Evolutionary conservation across 192 early-diverging fungal species (phyloP).

Genomic region (Helicostylum pulchrum): DNA sequence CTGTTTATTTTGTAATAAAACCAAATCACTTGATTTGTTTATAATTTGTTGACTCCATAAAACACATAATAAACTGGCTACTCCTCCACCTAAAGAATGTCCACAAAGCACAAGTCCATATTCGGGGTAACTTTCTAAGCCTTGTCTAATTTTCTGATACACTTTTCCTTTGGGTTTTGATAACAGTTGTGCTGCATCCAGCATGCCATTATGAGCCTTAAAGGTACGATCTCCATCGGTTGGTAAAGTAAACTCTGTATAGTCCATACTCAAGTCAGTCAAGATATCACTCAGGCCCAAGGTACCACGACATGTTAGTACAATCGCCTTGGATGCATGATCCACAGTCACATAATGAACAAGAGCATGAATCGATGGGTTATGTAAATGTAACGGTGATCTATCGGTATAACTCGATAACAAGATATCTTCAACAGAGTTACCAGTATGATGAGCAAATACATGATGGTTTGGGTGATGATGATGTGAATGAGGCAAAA

Average conservation of each 20-base stretch:
- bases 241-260: constrained; percentile 53
- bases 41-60: constrained; percentile 62
- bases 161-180: constrained; percentile 65
- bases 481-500: constrained; percentile 30
- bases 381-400: constrained; percentile 31
- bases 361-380: constrained; percentile 66
- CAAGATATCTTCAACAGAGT: constrained; percentile 68
- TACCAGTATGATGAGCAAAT: constrained; percentile 75
- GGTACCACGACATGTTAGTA: constrained; percentile 86
- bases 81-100: constrained; percentile 86
- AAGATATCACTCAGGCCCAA: constrained; percentile 81
- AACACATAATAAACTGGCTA: constrained; percentile 76
- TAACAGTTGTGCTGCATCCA: constrained; percentile 70
- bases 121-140: constrained; percentile 67
- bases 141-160: constrained; percentile 65
- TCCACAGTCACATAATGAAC: constrained; percentile 85
- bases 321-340: constrained; percentile 70
- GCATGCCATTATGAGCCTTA: constrained; percentile 84
- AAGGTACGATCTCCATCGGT: constrained; percentile 34
- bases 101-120: constrained; percentile 86
- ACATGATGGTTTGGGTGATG: constrained; percentile 43
- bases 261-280: constrained; percentile 82
- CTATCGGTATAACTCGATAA: constrained; percentile 63
- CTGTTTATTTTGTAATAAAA: neutral
- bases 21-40: constrained; percentile 2